A percentile compares a stretch with the other conserved stretches of the same genome.
These are phyloP conservation scores for Tulasnella sp. DNA, from an alignment of 768 basidiomycete species.

Conservation along the genomic window DNA sequence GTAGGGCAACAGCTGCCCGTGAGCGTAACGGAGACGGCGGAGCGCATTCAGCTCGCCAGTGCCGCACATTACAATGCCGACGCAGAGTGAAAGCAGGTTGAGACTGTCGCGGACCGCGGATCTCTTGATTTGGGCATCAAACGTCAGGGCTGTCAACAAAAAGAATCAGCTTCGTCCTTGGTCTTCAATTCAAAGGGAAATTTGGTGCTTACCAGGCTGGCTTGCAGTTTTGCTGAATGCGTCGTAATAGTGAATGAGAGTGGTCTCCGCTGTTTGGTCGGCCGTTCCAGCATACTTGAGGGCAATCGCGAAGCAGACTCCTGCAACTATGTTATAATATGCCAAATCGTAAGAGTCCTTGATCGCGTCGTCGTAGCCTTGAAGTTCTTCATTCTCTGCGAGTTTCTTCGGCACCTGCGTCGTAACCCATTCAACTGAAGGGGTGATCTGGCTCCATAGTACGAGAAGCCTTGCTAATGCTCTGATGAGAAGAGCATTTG, in stretches of 20 bases:
- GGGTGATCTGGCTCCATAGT: conserved; percentile 75
- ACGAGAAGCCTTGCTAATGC: conserved; percentile 74
- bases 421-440: conserved; percentile 68
- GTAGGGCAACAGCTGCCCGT: conserved; percentile 62
- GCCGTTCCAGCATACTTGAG: conserved; percentile 95
- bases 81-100: conserved; percentile 77
- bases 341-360: conserved; percentile 81
- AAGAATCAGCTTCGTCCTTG: background rate
- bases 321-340: conserved; percentile 86
- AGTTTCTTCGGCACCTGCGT: conserved; percentile 61
- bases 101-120: conserved; percentile 83
- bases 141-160: conserved; percentile 59
- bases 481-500: conserved; percentile 78
- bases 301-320: conserved; percentile 85
- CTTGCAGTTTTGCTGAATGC: conserved; percentile 48
- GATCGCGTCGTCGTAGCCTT: conserved; percentile 33
- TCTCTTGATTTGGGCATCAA: conserved; percentile 84
- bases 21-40: conserved; percentile 79
- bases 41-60: conserved; percentile 91
- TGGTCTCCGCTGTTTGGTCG: conserved; percentile 77
- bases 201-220: conserved; percentile 22
- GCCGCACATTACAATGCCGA: conserved; percentile 95
- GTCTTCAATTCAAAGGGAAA: background rate
- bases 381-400: conserved; percentile 36
- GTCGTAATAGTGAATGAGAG: conserved; percentile 79